Evolutionary conservation across 768 basidiomycete species (phyloP).

Genomic region (Leccinum disarticulatum): DNA sequence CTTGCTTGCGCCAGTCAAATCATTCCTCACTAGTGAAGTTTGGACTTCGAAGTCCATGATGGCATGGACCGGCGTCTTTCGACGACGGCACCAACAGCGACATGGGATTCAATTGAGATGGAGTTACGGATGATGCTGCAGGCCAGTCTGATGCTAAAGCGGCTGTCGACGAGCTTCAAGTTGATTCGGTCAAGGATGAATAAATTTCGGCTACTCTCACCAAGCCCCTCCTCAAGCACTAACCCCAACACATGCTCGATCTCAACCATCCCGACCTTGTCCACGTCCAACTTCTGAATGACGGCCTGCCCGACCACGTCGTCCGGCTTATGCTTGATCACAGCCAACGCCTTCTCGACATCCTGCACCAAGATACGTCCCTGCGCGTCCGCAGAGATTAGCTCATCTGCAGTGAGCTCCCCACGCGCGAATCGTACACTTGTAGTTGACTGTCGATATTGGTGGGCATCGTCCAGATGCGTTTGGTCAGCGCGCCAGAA

Average conservation of each 20-base stretch:
- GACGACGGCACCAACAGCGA: too few relatives aligned
- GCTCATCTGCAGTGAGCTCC: slow-evolving; percentile 65
- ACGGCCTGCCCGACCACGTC: slow-evolving; percentile 88
- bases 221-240: slow-evolving; percentile 69
- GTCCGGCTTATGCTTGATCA: slow-evolving; percentile 88
- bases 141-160: too few relatives aligned
- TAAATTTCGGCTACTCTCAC: slow-evolving; percentile 36
- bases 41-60: too few relatives aligned
- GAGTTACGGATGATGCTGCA: too few relatives aligned
- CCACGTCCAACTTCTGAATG: slow-evolving; percentile 91
- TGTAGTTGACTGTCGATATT: slow-evolving; percentile 92
- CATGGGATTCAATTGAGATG: too few relatives aligned
- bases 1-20: too few relatives aligned
- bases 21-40: too few relatives aligned
- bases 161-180: too few relatives aligned
- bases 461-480: slow-evolving; percentile 91
- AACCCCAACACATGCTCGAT: slow-evolving; percentile 60
- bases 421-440: slow-evolving; percentile 66
- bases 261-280: slow-evolving; percentile 94
- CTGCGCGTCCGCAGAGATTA: slow-evolving; percentile 65
- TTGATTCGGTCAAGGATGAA: too few relatives aligned
- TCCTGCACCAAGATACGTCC: slow-evolving; percentile 89
- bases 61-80: too few relatives aligned
- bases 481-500: slow-evolving; percentile 84
- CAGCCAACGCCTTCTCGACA: slow-evolving; percentile 79